Percentiles rank a stretch among this genome's conserved stretches.
phyloP scores from a whole-genome alignment of 164 flowering plant genomes.

The Piper betle region DNA sequence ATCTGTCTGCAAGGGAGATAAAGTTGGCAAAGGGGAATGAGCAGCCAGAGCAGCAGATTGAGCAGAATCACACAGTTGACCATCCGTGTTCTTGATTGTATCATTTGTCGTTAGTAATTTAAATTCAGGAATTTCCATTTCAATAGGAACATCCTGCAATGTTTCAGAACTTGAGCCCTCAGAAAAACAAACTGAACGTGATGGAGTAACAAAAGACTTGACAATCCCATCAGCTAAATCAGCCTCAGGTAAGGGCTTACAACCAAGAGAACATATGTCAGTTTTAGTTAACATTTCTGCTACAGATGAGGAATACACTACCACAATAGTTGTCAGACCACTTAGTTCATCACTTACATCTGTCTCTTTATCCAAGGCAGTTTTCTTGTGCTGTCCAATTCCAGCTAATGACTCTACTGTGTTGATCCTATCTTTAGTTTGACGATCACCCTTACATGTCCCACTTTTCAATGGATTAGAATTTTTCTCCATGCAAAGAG shows the following conservation, averaged over 20 bases:
- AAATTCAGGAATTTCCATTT: not conserved
- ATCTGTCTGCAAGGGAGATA: not conserved
- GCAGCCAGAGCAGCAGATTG: not conserved
- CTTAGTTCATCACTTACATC: not conserved
- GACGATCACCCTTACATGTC: conserved; percentile 6
- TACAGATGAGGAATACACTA: not conserved
- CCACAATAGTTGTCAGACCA: not conserved
- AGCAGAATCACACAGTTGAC: too few species aligned
- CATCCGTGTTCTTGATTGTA: not conserved
- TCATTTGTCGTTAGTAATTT: not conserved
- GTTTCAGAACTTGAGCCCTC: not conserved
- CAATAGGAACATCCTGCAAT: not conserved
- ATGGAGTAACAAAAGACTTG: not conserved
- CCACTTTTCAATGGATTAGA: conserved; percentile 19
- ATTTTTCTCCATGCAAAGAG: conserved; percentile 25
- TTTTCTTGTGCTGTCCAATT: conserved; percentile 6
- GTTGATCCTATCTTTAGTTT: conserved; percentile 21
- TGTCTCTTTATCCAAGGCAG: not conserved
- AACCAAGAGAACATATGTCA: not conserved
- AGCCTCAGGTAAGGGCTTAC: not conserved
- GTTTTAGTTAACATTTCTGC: conserved; percentile 1
- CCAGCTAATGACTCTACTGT: conserved; percentile 7
- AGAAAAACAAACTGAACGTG: not conserved
- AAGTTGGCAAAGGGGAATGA: not conserved
- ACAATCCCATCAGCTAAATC: not conserved